A percentile compares a stretch with the other conserved stretches of the same genome.
Evolutionary conservation across 176 grass and related monocot genomes (phyloP).

Genomic region (Rhynchospora breviuscula): DNA sequence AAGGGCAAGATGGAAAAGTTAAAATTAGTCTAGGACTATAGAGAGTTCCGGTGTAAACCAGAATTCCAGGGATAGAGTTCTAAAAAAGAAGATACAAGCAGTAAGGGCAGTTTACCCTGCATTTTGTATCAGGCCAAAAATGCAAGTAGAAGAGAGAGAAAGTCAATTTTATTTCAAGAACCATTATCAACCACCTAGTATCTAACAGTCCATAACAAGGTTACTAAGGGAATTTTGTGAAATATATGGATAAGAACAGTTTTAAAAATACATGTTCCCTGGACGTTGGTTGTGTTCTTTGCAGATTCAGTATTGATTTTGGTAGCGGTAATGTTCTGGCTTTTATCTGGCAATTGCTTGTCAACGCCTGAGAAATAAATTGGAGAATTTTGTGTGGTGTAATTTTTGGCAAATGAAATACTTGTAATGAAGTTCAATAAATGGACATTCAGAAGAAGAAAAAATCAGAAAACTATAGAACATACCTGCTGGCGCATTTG

Average conservation of each 20-base stretch:
- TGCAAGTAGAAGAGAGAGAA: background rate
- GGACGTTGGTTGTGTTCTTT: background rate
- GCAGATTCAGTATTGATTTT: background rate
- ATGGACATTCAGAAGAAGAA: background rate
- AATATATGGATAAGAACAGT: background rate
- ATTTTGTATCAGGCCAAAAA: background rate
- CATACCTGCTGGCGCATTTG: background rate
- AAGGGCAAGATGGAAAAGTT: no score
- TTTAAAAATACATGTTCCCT: background rate
- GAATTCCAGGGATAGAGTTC: no score
- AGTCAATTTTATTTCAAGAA: background rate
- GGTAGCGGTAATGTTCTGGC: background rate
- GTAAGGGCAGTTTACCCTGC: no score
- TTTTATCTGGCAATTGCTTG: background rate
- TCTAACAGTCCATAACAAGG: background rate
- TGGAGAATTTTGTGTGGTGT: background rate
- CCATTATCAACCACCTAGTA: background rate
- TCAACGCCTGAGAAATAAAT: background rate
- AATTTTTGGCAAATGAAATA: background rate
- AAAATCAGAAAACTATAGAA: background rate
- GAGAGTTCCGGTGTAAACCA: no score
- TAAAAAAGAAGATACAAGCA: no score
- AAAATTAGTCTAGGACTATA: no score
- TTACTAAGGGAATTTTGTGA: background rate
- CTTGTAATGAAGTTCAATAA: background rate